Conservation (phyloP, 2,329 filamentous ascomycete species). For the Hypoxylon sp. region DNA sequence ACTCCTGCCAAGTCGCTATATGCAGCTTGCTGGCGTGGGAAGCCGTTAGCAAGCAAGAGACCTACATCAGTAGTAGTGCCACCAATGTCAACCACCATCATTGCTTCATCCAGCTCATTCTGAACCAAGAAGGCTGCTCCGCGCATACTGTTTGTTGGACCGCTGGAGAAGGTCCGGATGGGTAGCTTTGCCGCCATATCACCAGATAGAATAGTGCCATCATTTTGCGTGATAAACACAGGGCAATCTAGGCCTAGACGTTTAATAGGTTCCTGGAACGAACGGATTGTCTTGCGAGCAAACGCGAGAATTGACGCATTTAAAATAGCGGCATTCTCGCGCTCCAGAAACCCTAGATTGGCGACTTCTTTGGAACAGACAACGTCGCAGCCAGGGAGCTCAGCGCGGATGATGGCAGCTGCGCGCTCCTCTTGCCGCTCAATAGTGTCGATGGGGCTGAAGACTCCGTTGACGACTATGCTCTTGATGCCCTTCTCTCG, state of each 20-base stretch:
- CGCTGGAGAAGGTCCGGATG: constrained; percentile 73
- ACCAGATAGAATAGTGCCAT: constrained; percentile 71
- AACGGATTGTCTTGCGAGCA: constrained; percentile 68
- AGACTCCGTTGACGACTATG: constrained; percentile 66
- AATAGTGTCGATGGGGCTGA: constrained; percentile 67
- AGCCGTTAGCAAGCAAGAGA: constrained; percentile 71
- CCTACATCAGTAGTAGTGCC: constrained; percentile 77
- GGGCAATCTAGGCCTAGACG: constrained; percentile 66
- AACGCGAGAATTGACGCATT: constrained; percentile 74
- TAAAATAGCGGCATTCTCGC: constrained; percentile 75
- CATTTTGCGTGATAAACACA: constrained; percentile 74
- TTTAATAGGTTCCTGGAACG: constrained; percentile 67
- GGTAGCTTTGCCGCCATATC: constrained; percentile 68
- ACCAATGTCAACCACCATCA: constrained; percentile 76
- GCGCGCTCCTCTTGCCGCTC: constrained; percentile 65
- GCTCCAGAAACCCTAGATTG: constrained; percentile 69
- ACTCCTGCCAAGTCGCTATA: constrained; percentile 75
- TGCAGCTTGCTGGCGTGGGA: constrained; percentile 73
- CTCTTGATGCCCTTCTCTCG: constrained; percentile 60
- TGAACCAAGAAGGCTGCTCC: constrained; percentile 72
- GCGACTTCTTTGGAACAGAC: constrained; percentile 68
- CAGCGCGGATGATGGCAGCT: constrained; percentile 59
- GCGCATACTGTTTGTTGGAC: constrained; percentile 74
- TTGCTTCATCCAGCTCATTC: constrained; percentile 54
- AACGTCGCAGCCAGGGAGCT: constrained; percentile 61